Evolutionary conservation across 176 grass and related monocot species (phyloP), one percentile per base, ranked within the genome.

Genomic region (Phoenix dactylifera): DNA sequence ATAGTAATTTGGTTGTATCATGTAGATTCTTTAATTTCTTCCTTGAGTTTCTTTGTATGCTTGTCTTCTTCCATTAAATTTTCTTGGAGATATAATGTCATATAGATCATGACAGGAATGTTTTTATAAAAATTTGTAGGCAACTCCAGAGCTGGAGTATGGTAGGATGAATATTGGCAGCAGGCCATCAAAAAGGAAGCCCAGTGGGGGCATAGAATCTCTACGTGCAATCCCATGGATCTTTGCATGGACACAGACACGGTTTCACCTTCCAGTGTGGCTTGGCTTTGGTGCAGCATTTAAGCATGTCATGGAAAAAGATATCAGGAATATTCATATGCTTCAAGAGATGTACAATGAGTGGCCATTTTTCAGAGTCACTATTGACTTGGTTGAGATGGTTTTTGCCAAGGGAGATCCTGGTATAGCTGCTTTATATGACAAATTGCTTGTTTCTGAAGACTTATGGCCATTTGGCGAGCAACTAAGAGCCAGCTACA

Each of bases 341-440:
- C 86, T 95, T 26, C 77, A 63, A 12, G 74, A 90, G 80, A 95
- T 90, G 91, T 95, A 95, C 77, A 90, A 87, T 30, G 68, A 68
- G 57, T 95, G 91, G 91, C 91, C 91, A 6, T 95, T 90, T 67
- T 95, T 95, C 72, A 90, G 91, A 54, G 91, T 95, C 19, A 95
- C 91, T 7, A 79, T 95, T 55, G 91, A 95, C 73, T 70, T 95
- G 77, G 83, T 95, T 58, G 91, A 95, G 80, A 95, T 95, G 86
- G 91, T 95, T 61, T 95, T 95, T 23, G 86, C 91, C 22, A 95
- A 90, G 49, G 91, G 91, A 73, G 83, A 91, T 81, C 92, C 92
- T 24, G 92, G 92, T 22, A 97, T 91, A 72, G 92, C 92, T 18
- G 87, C 81, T 44, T 39, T 97, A 63, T 97, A 91, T 55, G 92